Base-by-base conservation (phyloP, 2,329 filamentous ascomycete species). In the Fusarium musae region DNA sequence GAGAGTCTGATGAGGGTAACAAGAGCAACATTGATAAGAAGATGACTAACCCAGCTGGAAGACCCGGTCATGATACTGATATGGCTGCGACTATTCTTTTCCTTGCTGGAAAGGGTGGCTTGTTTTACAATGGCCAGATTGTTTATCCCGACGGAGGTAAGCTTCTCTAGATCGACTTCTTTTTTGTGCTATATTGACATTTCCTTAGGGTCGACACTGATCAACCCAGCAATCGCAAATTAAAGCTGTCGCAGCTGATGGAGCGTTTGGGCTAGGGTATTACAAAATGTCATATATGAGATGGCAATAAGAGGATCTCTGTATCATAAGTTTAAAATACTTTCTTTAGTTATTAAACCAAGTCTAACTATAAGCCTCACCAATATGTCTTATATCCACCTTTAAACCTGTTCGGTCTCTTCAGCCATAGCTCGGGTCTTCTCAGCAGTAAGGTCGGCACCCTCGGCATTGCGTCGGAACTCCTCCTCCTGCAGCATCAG, bases 401-500 rank as follows among this genome's bases (percentile, higher is more conserved):
- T 40, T 34, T 11, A 65, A 17, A 64, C 62, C 10, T 34, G 34
- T 40, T 65, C 62, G 0, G 17, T 40, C 12, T 65, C 62, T 3
- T 65, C 59, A 16, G 59, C 44, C 0, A 65, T 65, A 4, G 71
- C 59, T 2, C 26, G 44, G 1, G 46, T 49, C 74, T 80, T 80
- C 47, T 81, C 79, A 36, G 79, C 76, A 4, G 63, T 64, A 15
- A 76, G 37, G 12, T 75, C 75, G 0, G 72, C 62, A 1, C 73
- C 79, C 7, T 79, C 77, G 1, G 76, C 72, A 13, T 77, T 77
- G 30, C 78, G 75, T 42, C 81, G 73, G 62, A 80, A 82, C 52
- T 81, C 79, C 26, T 79, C 78, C 11, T 84, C 82, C n/a, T 81
- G 78, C 0, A 63, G 37, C 0, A 44, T 61, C 26, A 88, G 80